Evolutionary conservation across 768 basidiomycete genomes (phyloP).

Genomic region (Paxillus ammoniavirescens): DNA sequence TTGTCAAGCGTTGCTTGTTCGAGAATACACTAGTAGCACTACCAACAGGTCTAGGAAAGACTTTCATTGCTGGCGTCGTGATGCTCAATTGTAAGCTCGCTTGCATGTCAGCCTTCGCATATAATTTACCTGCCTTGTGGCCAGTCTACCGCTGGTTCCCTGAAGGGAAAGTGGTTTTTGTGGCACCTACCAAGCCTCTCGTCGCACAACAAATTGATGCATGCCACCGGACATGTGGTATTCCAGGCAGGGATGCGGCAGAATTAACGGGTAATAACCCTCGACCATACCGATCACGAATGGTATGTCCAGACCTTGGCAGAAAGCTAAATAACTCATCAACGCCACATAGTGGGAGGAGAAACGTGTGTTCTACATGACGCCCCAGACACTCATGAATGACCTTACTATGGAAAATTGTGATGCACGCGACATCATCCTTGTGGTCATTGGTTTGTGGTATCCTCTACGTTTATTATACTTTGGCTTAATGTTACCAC

Average conservation of each 20-base stretch:
- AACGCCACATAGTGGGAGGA: constrained; percentile 59
- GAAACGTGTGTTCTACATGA: constrained; percentile 92
- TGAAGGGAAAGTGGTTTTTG: constrained; percentile 87
- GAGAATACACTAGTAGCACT: constrained; percentile 93
- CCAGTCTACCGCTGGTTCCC: constrained; percentile 92
- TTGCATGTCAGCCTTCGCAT: not conserved
- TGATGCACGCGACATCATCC: constrained; percentile 76
- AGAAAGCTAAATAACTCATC: not conserved
- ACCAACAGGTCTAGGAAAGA: constrained; percentile 96
- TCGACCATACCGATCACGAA: constrained; percentile 49
- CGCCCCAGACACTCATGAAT: constrained; percentile 91
- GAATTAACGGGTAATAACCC: constrained; percentile 83
- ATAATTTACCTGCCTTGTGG: constrained; percentile 4
- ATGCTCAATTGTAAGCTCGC: constrained; percentile 85
- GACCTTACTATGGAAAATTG: constrained; percentile 74
- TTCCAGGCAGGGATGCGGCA: constrained; percentile 79
- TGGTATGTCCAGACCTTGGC: constrained; percentile 43
- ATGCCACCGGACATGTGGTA: constrained; percentile 91
- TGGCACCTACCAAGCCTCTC: constrained; percentile 94
- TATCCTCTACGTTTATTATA: not conserved
- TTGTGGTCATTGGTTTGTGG: constrained; percentile 79
- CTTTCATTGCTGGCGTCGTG: constrained; percentile 94
- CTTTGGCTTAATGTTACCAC: constrained; percentile 3
- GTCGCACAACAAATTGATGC: constrained; percentile 95
- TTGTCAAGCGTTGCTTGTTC: constrained; percentile 79